Percentiles rank a stretch among this genome's conserved stretches.
Evolutionary conservation across 1,284 basidiomycete genomes (phyloP).

Genomic region (Puccinia novopanici): DNA sequence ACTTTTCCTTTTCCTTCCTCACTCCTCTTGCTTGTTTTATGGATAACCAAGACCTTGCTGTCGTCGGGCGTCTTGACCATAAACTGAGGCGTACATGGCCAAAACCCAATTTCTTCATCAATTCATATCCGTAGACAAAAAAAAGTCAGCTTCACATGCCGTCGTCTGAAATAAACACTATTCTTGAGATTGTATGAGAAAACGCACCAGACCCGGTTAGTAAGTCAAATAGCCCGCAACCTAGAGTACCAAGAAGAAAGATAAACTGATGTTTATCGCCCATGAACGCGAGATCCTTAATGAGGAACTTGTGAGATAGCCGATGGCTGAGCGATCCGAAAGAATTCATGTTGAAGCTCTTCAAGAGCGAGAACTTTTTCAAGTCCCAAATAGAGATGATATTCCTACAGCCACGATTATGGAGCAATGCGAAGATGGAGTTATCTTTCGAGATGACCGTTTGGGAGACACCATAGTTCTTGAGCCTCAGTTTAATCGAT

Average conservation of each 20-base stretch:
- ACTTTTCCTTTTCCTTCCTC: background rate
- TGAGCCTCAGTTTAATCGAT: conserved; percentile 17
- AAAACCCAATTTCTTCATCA: conserved; percentile 37
- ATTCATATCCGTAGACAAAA: background rate
- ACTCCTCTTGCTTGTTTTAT: background rate
- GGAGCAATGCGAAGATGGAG: conserved; percentile 15
- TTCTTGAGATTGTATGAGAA: background rate
- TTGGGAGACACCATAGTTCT: conserved; percentile 14
- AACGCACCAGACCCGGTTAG: conserved; percentile 27
- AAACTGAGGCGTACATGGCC: conserved; percentile 19
- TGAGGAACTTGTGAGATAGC: background rate
- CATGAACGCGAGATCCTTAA: conserved; percentile 13
- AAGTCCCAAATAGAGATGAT: conserved; percentile 37
- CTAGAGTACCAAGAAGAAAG: conserved; percentile 17
- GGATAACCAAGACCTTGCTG: background rate
- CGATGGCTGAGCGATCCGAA: background rate
- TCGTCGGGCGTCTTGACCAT: conserved; percentile 27
- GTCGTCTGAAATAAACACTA: background rate
- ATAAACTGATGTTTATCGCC: conserved; percentile 29
- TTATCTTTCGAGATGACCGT: conserved; percentile 24
- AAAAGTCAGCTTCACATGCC: background rate
- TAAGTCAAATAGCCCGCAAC: conserved; percentile 17
- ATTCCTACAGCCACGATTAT: background rate
- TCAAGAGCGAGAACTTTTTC: conserved; percentile 12
- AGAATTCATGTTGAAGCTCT: conserved; percentile 8